Evolutionary conservation across 805 yeast species (phyloP), one percentile per base, ranked within the genome.

Genomic region (Yamadazyma olivae): DNA sequence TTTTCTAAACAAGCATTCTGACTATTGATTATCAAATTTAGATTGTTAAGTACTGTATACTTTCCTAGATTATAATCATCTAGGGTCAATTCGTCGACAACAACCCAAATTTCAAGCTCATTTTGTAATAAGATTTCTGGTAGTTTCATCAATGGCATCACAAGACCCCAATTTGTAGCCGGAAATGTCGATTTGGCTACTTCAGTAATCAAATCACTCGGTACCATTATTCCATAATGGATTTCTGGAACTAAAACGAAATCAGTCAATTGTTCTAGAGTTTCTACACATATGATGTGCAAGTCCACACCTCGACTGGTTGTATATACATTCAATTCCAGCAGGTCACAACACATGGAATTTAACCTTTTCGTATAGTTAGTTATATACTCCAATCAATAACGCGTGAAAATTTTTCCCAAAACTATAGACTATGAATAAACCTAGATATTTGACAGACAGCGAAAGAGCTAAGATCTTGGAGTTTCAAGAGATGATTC

Each of bases 401-500:
- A n/a, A 25, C 28, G 19, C 30, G 30, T 16, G 20, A 27, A 27
- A 27, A 27, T 17, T 27, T 27, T 27, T 16, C 20, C 9, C 5
- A 6, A 16, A 9, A 6, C 6, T 17, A n/a, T 5, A 10, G 21
- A 28, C 22, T 17, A 57, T 54, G 70, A 66, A 59, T 49, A 71
- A 78, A 60, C 72, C 81, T 31, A 77, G 98, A 56, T 82, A 81
- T 52, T 74, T 93, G 34, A 73, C 93, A 1, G 91, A 85, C 25
- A 70, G 80, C 19, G 99, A 93, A 58, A 71, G 95, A 45, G 87
- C 89, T 23, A 79, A 91, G 34, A 82, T 91, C 26, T 77, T 84
- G 49, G 96, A 91, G 56, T 93, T 88, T 56, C 95, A 86, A 56
- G 98, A 93, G 38, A 77, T 83, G 60, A 93, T 93, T 50, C 96